Evolutionary conservation across 192 early-diverging fungal species (phyloP), one percentile per base, ranked within the genome.

Genomic region (Coemansia sp.): DNA sequence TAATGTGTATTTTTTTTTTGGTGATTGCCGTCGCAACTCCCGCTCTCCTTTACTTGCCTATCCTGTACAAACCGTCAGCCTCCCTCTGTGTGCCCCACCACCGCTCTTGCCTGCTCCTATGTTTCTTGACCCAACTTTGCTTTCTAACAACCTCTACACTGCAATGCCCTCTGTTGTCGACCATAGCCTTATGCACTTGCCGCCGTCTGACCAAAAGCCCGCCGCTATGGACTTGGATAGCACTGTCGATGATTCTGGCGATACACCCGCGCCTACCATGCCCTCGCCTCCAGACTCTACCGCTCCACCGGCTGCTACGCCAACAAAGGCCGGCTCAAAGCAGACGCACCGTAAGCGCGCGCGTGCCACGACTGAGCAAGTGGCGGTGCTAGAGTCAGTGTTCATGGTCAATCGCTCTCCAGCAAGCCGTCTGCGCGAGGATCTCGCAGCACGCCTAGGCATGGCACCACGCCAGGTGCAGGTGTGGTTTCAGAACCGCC

Each of bases 401-500:
- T 94, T 92, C 54, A 36, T 63, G 54, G 86, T 90, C 49, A 91
- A 92, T 51, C 90, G 90, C 38, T 91, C 89, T 63, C 93, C 93
- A 43, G 91, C 87, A 72, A 89, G 88, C 9, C 72, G 74, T 12
- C 75, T 88, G 60, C 90, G 92, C 57, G 85, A 85, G 60, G 85
- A 85, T 20, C 78, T 94, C 38, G 90, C 91, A 3, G 81, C 88
- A 22, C 80, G 85, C 7, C 77, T 94, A 16, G 80, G 83, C 27
- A 94, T 94, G 93, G 87, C 88, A 11, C 88, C 89, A 13, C 86
- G 91, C 20, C 87, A 90, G 27, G 91, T 94, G 24, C 92, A 93
- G 68, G 91, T 93, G 46, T 94, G 93, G 93, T 94, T 94, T 73
- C 93, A 94, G 75, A 95, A 95, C 77, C 80, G 92, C n/a, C 87